phyloP scores from a whole-genome alignment of 805 yeast species.

The Lachancea thermotolerans region DNA sequence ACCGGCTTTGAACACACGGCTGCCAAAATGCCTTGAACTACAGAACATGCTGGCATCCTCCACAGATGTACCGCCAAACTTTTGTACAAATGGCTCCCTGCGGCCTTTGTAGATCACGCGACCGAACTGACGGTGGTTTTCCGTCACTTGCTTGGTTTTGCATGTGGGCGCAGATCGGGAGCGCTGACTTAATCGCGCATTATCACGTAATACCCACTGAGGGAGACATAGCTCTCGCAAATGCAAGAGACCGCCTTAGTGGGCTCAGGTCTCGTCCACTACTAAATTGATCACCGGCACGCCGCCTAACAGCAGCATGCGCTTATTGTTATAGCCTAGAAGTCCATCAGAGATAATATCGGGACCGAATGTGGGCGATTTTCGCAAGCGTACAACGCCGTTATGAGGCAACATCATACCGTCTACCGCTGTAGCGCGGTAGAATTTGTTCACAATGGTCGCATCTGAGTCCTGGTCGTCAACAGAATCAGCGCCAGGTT shows the following conservation, averaged over 20 bases:
- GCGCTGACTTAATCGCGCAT: too few relatives aligned
- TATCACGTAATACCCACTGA: neutral
- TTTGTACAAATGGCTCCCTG: too few relatives aligned
- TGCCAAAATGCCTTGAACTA: too few relatives aligned
- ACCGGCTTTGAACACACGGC: too few relatives aligned
- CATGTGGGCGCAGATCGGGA: too few relatives aligned
- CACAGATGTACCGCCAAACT: too few relatives aligned
- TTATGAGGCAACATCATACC: slow-evolving; percentile 8
- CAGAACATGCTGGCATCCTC: too few relatives aligned
- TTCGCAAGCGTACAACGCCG: slow-evolving; percentile 9
- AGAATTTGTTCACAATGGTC: slow-evolving; percentile 11
- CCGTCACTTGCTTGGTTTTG: too few relatives aligned
- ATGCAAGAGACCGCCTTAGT: neutral
- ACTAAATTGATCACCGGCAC: slow-evolving; percentile 21
- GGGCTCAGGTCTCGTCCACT: neutral
- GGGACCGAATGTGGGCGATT: neutral
- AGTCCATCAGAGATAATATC: neutral
- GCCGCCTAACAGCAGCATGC: slow-evolving; percentile 23
- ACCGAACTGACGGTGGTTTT: too few relatives aligned
- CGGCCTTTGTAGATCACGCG: too few relatives aligned
- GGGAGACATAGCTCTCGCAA: neutral
- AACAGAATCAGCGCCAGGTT: slow-evolving; percentile 2
- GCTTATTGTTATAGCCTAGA: slow-evolving; percentile 12
- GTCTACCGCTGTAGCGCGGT: slow-evolving; percentile 12
- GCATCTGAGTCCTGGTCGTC: slow-evolving; percentile 5